Percentiles rank a stretch among this genome's conserved stretches.
phyloP scores from a whole-genome alignment of 345 rosid species.

The Salix purpurea region DNA sequence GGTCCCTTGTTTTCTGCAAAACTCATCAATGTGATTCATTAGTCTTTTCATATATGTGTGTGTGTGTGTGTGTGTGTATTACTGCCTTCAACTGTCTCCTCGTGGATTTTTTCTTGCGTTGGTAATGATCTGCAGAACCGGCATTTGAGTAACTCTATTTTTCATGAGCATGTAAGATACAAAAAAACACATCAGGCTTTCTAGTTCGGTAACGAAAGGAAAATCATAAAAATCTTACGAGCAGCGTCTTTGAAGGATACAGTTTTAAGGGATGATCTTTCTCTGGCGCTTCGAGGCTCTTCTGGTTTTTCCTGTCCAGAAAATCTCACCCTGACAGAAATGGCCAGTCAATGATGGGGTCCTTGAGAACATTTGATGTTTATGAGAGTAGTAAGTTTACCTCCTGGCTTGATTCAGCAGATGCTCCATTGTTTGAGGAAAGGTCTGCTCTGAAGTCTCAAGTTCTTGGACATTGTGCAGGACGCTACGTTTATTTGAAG shows the following conservation, averaged over 20 bases:
- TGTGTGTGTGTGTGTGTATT: background rate
- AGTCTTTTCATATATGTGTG: background rate
- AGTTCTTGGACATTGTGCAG: conserved; percentile 2
- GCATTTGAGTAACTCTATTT: background rate
- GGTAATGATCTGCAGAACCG: background rate
- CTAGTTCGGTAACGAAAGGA: background rate
- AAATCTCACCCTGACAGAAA: conserved; percentile 29
- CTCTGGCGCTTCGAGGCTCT: conserved; percentile 21
- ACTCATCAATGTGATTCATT: background rate
- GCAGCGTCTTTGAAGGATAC: conserved; percentile 43
- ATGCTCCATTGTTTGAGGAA: conserved; percentile 26
- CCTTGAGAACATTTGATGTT: background rate
- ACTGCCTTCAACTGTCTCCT: background rate
- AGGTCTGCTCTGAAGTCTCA: background rate
- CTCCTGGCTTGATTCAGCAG: conserved; percentile 42
- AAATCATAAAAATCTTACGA: background rate
- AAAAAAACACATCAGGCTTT: background rate
- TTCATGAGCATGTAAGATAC: background rate
- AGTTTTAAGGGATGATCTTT: conserved; percentile 28
- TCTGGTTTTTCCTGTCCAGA: conserved; percentile 22
- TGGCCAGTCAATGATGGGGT: background rate
- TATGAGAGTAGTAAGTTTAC: conserved; percentile 6
- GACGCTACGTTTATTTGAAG: conserved; percentile 29
- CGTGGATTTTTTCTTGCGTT: background rate
- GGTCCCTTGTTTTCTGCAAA: conserved; percentile 44